phyloP scores from a whole-genome alignment of 352 stramenopile species.

The Pythium rishiriense region DNA sequence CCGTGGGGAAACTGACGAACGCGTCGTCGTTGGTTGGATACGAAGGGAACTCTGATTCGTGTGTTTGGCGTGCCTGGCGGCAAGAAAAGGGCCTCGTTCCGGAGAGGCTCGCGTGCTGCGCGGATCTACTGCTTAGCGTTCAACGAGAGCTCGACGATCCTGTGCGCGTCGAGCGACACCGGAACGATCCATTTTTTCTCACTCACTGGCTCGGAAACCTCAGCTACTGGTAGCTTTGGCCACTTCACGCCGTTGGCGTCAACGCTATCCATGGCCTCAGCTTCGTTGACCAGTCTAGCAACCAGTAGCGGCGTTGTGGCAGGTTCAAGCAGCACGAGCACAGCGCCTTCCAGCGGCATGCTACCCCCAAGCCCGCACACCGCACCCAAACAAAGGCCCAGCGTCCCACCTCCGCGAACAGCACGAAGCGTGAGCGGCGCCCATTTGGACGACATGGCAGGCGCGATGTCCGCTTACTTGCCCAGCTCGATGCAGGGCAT shows the following conservation, averaged over 20 bases:
- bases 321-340: background rate
- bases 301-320: background rate
- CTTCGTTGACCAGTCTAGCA: conserved; percentile 22
- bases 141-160: conserved; percentile 91
- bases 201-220: conserved; percentile 68
- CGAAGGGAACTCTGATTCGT: conserved; percentile 96
- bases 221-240: conserved; percentile 75
- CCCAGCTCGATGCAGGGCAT: conserved; percentile 78
- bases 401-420: background rate
- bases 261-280: conserved; percentile 65
- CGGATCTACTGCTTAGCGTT: conserved; percentile 97
- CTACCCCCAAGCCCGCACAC: conserved; percentile 13
- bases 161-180: conserved; percentile 96
- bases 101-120: conserved; percentile 94
- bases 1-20: conserved; percentile 14
- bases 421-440: conserved; percentile 39
- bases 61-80: conserved; percentile 95
- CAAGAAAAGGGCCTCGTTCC: conserved; percentile 91
- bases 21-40: conserved; percentile 20
- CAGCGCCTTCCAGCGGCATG: conserved; percentile 3
- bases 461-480: conserved; percentile 70
- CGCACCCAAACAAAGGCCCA: conserved; percentile 11
- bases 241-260: conserved; percentile 76
- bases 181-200: conserved; percentile 97
- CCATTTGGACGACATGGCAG: conserved; percentile 71